A percentile compares a stretch with the other conserved stretches of the same genome.
These are phyloP conservation scores for Aspergillus mulundensis DNA, from an alignment of 495 filamentous ascomycete genomes.

Conservation along the genomic window DNA sequence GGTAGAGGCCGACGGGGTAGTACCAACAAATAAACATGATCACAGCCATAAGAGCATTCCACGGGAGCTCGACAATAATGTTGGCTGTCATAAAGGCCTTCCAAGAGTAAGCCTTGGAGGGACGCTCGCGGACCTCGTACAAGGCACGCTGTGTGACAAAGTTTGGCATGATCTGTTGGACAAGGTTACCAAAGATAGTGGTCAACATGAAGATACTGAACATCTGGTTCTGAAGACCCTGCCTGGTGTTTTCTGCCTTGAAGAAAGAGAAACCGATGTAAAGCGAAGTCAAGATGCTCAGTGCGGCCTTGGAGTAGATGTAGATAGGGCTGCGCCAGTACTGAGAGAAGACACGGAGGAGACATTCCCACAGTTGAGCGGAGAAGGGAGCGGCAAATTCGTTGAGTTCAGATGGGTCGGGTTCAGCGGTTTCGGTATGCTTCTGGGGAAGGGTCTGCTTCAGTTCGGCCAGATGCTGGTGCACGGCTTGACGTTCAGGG, in stretches of 20 bases:
- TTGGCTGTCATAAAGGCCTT: slow-evolving; percentile 64
- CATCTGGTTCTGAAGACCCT: slow-evolving; percentile 88
- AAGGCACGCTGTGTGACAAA: slow-evolving; percentile 64
- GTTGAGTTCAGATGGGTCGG: slow-evolving; percentile 31
- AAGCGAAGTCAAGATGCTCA: slow-evolving; percentile 51
- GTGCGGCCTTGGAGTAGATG: slow-evolving; percentile 54
- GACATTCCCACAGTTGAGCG: slow-evolving; percentile 49
- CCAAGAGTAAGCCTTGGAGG: slow-evolving; percentile 74
- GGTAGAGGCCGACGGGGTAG: slow-evolving; percentile 63
- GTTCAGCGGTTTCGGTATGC: slow-evolving; percentile 26
- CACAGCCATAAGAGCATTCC: slow-evolving; percentile 61
- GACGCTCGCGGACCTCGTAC: slow-evolving; percentile 69
- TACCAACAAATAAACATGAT: slow-evolving; percentile 64
- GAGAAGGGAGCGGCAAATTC: slow-evolving; percentile 55
- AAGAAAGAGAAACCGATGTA: slow-evolving; percentile 95
- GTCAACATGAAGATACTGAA: slow-evolving; percentile 87
- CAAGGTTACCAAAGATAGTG: slow-evolving; percentile 75
- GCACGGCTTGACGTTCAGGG: slow-evolving; percentile 63
- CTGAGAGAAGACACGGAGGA: slow-evolving; percentile 50
- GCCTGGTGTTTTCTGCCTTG: slow-evolving; percentile 63
- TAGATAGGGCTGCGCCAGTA: slow-evolving; percentile 61
- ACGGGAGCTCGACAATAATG: slow-evolving; percentile 72
- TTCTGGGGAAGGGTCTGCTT: slow-evolving; percentile 55
- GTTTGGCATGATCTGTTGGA: slow-evolving; percentile 74
- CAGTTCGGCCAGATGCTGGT: slow-evolving; percentile 65